Evolutionary conservation across 1,284 basidiomycete species (phyloP), one percentile per base, ranked within the genome.

Genomic region (Pseudomicrostroma phylloplanum): DNA sequence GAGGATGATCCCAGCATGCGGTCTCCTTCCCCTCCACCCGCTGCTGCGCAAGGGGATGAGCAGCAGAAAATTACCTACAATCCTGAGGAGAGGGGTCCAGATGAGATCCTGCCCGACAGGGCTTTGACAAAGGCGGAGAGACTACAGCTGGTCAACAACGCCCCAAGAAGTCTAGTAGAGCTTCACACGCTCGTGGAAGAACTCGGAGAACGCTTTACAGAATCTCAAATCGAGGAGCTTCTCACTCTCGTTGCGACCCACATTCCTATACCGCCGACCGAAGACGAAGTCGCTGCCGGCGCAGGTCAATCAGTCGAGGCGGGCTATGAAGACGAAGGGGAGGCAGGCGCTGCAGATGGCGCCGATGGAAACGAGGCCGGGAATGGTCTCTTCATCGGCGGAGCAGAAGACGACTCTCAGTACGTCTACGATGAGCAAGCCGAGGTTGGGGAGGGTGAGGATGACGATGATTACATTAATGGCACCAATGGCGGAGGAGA

Each of bases 181-280:
- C 85, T 96, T 23, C 93, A 96, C 71, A 88, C 91, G 55, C 88
- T 93, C 57, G 86, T 96, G 15, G 91, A 96, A 80, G 91, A 94
- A 78, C 81, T 91, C 1, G 90, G 92, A 79, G 88, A 89, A 66
- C 85, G 92, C 48, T 84, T 93, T 6, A 68, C 77, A 30, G 85
- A 86, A 0, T 84, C 86, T 23, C 82, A 83, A 43, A 88, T 92
- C 81, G 84, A 89, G 17, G 84, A 86, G 19, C 86, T 96, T 9
- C 82, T 91, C 2, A 69, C 74, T 1, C 77, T 83, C 26, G 86
- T 94, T 26, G 78, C 79, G 1, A 86, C 86, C 11, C 79, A 68
- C 40, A 55, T 71, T 2, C 71, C 71, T n/a, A 54, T 68, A 13
- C 51, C 51, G 7, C 43, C 43, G 15, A 48, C 43, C 15, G 43